These are phyloP conservation scores for Aspergillus candidus DNA, from an alignment of 2,329 filamentous ascomycete genomes.

Conservation along the genomic window DNA sequence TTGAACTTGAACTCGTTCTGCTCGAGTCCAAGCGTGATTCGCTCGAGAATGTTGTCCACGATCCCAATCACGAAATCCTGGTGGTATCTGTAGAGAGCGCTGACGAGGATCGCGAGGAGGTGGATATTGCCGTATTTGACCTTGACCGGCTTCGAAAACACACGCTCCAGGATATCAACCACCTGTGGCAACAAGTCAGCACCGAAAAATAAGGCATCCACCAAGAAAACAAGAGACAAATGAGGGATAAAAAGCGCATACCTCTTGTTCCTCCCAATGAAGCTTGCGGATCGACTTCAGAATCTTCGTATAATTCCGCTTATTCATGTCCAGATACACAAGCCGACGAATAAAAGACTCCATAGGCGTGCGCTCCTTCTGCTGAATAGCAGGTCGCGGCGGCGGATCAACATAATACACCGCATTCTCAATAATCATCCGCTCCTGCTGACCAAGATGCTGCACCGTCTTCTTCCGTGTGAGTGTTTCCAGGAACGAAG, in stretches of 20 bases:
- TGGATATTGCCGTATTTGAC: slow-evolving; percentile 98
- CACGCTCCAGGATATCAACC: slow-evolving; percentile 72
- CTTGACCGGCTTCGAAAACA: slow-evolving; percentile 93
- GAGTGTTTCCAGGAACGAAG: slow-evolving; percentile 85
- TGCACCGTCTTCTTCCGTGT: slow-evolving; percentile 94
- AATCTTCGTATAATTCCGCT: slow-evolving; percentile 87
- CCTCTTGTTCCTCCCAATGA: slow-evolving; percentile 93
- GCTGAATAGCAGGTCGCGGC: slow-evolving; percentile 84
- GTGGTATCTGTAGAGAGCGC: slow-evolving; percentile 85
- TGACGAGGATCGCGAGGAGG: slow-evolving; percentile 80
- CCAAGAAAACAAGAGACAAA: no score
- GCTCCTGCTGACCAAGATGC: slow-evolving; percentile 89
- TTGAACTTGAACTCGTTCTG: slow-evolving; percentile 97
- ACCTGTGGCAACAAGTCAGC: slow-evolving; percentile 41
- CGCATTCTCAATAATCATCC: slow-evolving; percentile 97
- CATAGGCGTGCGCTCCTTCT: slow-evolving; percentile 90
- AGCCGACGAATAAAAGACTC: slow-evolving; percentile 90
- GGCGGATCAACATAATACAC: slow-evolving; percentile 97
- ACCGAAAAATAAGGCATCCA: neutral
- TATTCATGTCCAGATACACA: slow-evolving; percentile 88
- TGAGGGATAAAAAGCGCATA: no score
- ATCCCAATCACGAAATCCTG: slow-evolving; percentile 85
- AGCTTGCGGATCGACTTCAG: slow-evolving; percentile 90
- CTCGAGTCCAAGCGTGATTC: slow-evolving; percentile 80
- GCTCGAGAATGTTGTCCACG: slow-evolving; percentile 86